phyloP scores from a whole-genome alignment of 2,329 filamentous ascomycete genomes.

The Sordariomycetes sp. region DNA sequence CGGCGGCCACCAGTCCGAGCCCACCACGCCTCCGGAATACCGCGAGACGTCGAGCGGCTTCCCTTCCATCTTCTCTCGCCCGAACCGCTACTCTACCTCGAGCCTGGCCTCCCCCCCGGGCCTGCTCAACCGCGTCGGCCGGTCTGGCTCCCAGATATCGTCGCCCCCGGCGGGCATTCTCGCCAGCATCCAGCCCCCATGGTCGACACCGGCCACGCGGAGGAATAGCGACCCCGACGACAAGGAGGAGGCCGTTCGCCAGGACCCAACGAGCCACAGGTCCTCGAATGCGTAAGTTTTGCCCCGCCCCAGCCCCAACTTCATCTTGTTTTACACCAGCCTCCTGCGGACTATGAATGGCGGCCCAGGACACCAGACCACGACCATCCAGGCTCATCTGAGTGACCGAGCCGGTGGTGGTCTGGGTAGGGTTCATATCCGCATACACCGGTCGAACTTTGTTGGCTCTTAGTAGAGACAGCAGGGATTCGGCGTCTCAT shows the following conservation, averaged over 20 bases:
- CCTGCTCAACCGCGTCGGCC: slow-evolving; percentile 59
- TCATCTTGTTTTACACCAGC: neutral
- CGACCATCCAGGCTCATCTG: neutral
- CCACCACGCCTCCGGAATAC: slow-evolving; percentile 91
- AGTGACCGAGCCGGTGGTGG: neutral
- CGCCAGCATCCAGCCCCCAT: slow-evolving; percentile 42
- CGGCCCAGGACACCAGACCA: neutral
- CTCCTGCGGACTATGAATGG: neutral
- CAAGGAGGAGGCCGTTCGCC: slow-evolving; percentile 63
- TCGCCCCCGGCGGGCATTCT: slow-evolving; percentile 58
- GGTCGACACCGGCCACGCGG: slow-evolving; percentile 76
- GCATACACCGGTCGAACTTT: neutral
- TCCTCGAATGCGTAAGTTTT: slow-evolving; percentile 68
- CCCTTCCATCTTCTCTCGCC: slow-evolving; percentile 68
- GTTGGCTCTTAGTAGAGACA: neutral
- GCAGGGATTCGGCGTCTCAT: neutral
- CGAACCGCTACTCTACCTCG: slow-evolving; percentile 81
- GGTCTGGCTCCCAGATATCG: slow-evolving; percentile 69
- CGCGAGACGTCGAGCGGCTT: slow-evolving; percentile 63
- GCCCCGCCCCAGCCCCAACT: no score
- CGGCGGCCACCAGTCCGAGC: slow-evolving; percentile 78
- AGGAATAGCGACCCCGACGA: slow-evolving; percentile 89
- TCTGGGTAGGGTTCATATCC: neutral
- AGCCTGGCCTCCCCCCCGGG: slow-evolving; percentile 76
- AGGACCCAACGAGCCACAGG: slow-evolving; percentile 61